phyloP scores from a whole-genome alignment of 495 filamentous ascomycete genomes.

The Delitschia confertaspora region DNA sequence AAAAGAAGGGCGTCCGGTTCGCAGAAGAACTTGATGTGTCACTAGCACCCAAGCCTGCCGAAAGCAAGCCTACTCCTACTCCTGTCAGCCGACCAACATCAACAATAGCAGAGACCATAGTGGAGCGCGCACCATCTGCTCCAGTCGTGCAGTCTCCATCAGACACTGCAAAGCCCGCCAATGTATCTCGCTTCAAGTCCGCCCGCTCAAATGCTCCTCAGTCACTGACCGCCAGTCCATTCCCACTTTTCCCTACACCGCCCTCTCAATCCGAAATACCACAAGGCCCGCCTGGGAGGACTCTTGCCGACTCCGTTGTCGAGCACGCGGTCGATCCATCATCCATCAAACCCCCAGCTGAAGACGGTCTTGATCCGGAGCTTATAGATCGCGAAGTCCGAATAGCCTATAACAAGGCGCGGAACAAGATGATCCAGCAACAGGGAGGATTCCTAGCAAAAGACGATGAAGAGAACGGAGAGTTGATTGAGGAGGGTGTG shows the following conservation, averaged over 20 bases:
- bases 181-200: slow-evolving; percentile 32
- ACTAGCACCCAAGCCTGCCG: slow-evolving; percentile 5
- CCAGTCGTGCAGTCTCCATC: not conserved
- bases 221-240: not conserved
- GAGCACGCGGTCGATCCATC: slow-evolving; percentile 1
- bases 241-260: slow-evolving; percentile 3
- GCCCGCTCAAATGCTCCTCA: slow-evolving; percentile 6
- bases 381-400: slow-evolving; percentile 68
- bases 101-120: slow-evolving; percentile 26
- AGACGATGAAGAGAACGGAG: slow-evolving; percentile 51
- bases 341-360: not conserved
- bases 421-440: slow-evolving; percentile 68
- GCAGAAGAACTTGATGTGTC: slow-evolving; percentile 64
- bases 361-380: slow-evolving; percentile 63
- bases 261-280: slow-evolving; percentile 4
- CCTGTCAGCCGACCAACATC: not conserved
- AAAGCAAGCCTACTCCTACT: not conserved
- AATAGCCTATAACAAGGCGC: slow-evolving; percentile 67
- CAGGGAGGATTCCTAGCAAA: slow-evolving; percentile 64
- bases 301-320: slow-evolving; percentile 6
- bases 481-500: slow-evolving; percentile 58
- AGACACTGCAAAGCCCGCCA: slow-evolving; percentile 11
- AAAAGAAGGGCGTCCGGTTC: slow-evolving; percentile 76
- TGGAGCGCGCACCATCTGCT: slow-evolving; percentile 21
- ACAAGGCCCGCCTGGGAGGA: slow-evolving; percentile 5